Evolutionary conservation across 352 stramenopile genomes (phyloP), one percentile per base, ranked within the genome.

Genomic region (Phytophthora boehmeriae): DNA sequence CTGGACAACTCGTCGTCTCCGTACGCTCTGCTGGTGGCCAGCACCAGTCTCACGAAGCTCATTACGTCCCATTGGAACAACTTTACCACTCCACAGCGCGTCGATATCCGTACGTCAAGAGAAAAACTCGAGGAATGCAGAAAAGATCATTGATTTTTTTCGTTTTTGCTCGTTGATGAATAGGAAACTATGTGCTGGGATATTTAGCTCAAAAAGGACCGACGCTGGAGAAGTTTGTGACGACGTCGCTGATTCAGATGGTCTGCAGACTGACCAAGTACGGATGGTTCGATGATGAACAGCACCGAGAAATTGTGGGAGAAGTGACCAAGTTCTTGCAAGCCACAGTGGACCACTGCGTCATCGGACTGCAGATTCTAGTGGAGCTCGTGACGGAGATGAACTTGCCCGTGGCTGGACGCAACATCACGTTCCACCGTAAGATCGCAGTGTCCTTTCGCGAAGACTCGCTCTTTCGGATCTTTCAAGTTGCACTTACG

Each of bases 241-340:
- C 90, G 5, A 95, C 90, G 16, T 93, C 86, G 59, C 80, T 99
- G 20, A 98, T 99, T 58, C 97, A 99, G 71, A 90, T 99, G 65
- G 89, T 99, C 10, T 99, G 97, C 73, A 93, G 97, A 14, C 93
- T 99, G 48, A 99, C 96, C 59, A 99, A 99, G 82, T 93, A 99
- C 48, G 97, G 97, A n/a, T 99, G 97, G 97, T 99, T 99, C 66
- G 97, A 99, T 62, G 97, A 99, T 74, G 90, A 97, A 30, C 95
- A 99, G 54, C 87, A 95, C 76, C 86, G 97, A 30, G 96, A 99
- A 66, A 90, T 99, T 51, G 92, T 98, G n/a, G 89, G 98, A 46
- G 97, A 99, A 67, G 95, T 98, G 23, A 98, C 91, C 56, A 99
- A 99, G 69, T 99, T 99, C 65, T 64, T 99, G 30, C 86, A 97